These are phyloP conservation scores for Geotrichum aggregatum DNA, from an alignment of 1,139 yeast genomes.

Conservation along the genomic window DNA sequence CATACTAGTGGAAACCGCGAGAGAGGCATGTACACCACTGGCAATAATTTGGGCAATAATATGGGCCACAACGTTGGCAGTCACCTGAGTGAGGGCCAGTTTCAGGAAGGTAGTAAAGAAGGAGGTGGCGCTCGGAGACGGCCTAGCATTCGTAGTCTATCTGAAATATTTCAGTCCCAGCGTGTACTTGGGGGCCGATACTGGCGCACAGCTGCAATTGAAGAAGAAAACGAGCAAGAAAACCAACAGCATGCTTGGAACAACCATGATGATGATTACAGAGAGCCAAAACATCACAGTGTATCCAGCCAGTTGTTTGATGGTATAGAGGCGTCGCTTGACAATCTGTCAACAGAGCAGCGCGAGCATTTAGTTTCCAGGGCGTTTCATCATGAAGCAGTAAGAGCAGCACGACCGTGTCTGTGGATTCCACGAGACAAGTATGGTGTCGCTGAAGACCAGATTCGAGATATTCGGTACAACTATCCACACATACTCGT, in stretches of 20 bases:
- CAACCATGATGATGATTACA: too few species aligned
- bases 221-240: not conserved
- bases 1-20: not conserved
- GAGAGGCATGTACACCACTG: not conserved
- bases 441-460: constrained; percentile 36
- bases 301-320: constrained; percentile 26
- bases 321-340: constrained; percentile 31
- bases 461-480: constrained; percentile 29
- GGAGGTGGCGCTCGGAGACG: not conserved
- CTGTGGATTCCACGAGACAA: constrained; percentile 38
- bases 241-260: not conserved
- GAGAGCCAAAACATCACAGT: not conserved
- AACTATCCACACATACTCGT: constrained; percentile 30
- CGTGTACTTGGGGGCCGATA: not conserved
- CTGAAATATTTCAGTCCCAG: not conserved
- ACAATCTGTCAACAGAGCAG: constrained; percentile 27
- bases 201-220: not conserved
- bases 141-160: constrained; percentile 12
- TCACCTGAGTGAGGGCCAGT: too few species aligned
- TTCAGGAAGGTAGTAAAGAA: too few species aligned
- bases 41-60: not conserved
- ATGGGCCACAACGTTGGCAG: too few species aligned
- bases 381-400: constrained; percentile 34
- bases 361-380: constrained; percentile 27
- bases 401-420: constrained; percentile 33